Conservation (phyloP, 164 flowering plant species). For the Umbilicus rupestris region DNA sequence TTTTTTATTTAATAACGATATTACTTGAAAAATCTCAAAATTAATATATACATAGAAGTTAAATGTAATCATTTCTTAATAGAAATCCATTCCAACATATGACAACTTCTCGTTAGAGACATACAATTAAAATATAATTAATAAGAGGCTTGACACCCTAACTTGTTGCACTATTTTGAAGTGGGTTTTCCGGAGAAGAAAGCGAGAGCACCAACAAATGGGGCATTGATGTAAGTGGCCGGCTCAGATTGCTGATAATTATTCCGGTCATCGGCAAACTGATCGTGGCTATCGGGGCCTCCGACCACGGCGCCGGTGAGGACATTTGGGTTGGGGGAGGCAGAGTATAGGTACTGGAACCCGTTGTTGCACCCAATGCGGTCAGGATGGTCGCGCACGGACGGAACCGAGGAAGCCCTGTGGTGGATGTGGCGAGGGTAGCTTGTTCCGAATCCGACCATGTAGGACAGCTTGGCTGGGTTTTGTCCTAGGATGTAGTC, state of each 20-base stretch:
- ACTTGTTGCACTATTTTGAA: constrained; percentile 1
- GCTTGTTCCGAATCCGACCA: constrained; percentile 80
- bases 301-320: constrained; percentile 84
- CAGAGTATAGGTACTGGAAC: constrained; percentile 47
- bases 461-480: constrained; percentile 71
- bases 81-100: too few species aligned
- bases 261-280: constrained; percentile 57
- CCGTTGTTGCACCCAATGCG: constrained; percentile 57
- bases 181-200: constrained; percentile 33
- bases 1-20: too few species aligned
- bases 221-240: constrained; percentile 92
- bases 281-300: constrained; percentile 69
- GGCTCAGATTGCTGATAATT: constrained; percentile 89
- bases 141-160: neutral
- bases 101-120: too few species aligned
- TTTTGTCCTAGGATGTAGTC: constrained; percentile 88
- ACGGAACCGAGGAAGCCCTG: constrained; percentile 85
- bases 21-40: too few species aligned
- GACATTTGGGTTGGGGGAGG: constrained; percentile 66
- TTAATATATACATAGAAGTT: too few species aligned
- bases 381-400: constrained; percentile 44
- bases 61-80: too few species aligned
- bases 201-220: constrained; percentile 82
- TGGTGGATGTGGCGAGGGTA: constrained; percentile 80
- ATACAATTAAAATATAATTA: too few species aligned